phyloP scores from a whole-genome alignment of 208 protist genomes.

The Acanthamoeba sp. region DNA sequence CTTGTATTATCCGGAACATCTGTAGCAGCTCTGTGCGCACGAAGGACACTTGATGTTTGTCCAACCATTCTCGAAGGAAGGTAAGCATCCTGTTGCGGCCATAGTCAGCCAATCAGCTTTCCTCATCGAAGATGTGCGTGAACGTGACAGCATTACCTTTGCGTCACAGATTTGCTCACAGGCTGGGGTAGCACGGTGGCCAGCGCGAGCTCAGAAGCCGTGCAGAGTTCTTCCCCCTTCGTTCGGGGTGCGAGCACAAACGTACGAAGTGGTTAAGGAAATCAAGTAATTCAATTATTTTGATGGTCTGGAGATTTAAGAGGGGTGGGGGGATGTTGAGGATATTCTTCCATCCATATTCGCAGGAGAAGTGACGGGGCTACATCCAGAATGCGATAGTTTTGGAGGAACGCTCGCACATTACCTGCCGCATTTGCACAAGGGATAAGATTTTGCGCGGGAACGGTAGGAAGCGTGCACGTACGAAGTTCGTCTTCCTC shows the following conservation, averaged over 20 bases:
- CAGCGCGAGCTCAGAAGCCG: too few species aligned
- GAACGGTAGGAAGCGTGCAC: neutral
- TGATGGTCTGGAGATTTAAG: neutral
- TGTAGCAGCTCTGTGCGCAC: neutral
- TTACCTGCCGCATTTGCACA: neutral
- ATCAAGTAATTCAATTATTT: neutral
- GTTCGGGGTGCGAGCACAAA: neutral
- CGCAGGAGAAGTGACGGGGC: neutral
- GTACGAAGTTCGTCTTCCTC: neutral
- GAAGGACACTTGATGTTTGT: neutral
- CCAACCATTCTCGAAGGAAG: neutral
- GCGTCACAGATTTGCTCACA: too few species aligned
- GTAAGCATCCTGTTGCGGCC: neutral
- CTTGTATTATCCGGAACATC: neutral
- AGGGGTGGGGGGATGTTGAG: neutral
- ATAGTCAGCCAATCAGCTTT: neutral
- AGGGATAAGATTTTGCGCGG: neutral
- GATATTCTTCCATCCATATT: neutral
- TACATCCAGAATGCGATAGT: neutral
- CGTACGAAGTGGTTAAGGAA: neutral
- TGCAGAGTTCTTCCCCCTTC: neutral
- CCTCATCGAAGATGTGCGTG: too few species aligned
- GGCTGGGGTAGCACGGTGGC: neutral
- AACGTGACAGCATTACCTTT: too few species aligned
- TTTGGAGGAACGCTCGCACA: constrained; percentile 15